phyloP scores from a whole-genome alignment of 345 rosid genomes.

The Melastoma malabathricum region DNA sequence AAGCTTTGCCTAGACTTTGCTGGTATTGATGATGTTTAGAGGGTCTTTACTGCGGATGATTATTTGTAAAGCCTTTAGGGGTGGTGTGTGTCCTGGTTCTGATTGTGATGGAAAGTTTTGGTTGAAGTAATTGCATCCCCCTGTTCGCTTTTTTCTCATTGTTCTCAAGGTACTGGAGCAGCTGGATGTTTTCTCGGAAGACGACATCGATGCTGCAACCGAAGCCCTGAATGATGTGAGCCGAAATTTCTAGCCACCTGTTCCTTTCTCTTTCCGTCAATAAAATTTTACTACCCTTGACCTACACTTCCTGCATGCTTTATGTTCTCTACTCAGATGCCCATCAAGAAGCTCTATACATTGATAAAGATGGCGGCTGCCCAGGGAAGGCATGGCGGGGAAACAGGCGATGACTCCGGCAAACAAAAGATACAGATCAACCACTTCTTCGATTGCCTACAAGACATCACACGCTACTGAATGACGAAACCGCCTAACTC shows the following conservation, averaged over 20 bases:
- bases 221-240: constrained; percentile 84
- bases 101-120: too few species aligned
- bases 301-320: neutral
- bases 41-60: too few species aligned
- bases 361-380: constrained; percentile 83
- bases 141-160: neutral
- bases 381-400: constrained; percentile 71
- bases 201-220: constrained; percentile 56
- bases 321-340: constrained; percentile 20
- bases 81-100: too few species aligned
- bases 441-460: constrained; percentile 74
- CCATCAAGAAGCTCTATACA: constrained; percentile 80
- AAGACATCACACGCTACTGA: constrained; percentile 52
- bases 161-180: constrained; percentile 46
- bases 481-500: too few species aligned
- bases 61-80: too few species aligned
- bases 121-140: too few species aligned
- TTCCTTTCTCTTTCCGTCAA: neutral
- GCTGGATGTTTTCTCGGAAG: constrained; percentile 63
- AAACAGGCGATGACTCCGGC: constrained; percentile 70
- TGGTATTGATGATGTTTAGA: too few species aligned
- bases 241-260: neutral
- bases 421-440: constrained; percentile 49
- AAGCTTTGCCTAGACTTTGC: too few species aligned
- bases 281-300: neutral